Conservation (phyloP, 164 flowering plant species). For the Kalanchoe fedtschenkoi region DNA sequence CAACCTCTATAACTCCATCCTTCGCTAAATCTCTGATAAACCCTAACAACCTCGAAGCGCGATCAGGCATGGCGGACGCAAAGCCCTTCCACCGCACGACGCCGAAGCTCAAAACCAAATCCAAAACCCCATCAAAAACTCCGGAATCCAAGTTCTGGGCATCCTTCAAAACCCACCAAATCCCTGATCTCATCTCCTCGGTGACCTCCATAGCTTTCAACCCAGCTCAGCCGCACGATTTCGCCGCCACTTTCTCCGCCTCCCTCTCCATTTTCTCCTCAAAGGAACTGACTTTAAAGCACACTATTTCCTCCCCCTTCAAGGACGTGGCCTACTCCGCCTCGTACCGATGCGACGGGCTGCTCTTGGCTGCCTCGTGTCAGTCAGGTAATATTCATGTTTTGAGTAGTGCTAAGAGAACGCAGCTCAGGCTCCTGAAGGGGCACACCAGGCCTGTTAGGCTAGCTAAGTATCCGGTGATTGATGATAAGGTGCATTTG, state of each 20-base stretch:
- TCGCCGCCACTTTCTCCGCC: constrained; percentile 67
- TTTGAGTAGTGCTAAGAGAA: constrained; percentile 42
- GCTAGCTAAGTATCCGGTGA: constrained; percentile 42
- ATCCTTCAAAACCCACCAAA: constrained; percentile 59
- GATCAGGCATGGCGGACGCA: background rate
- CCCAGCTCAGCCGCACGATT: constrained; percentile 41
- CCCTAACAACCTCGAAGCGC: background rate
- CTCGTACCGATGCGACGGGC: constrained; percentile 71
- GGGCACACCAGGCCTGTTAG: constrained; percentile 59
- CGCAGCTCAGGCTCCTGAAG: constrained; percentile 39
- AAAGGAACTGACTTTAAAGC: constrained; percentile 23
- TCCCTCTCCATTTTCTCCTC: constrained; percentile 46
- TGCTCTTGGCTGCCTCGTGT: constrained; percentile 70
- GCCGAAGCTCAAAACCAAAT: constrained; percentile 42
- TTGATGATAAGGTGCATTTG: constrained; percentile 58
- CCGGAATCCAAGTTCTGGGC: constrained; percentile 79
- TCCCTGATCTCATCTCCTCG: constrained; percentile 39
- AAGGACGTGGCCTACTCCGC: constrained; percentile 51
- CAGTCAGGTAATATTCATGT: constrained; percentile 58
- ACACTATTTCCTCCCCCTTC: constrained; percentile 35
- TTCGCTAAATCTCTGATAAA: too few species aligned
- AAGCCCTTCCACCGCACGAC: constrained; percentile 32
- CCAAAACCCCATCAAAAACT: constrained; percentile 28
- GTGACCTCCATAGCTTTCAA: constrained; percentile 60
- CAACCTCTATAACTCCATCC: too few species aligned